phyloP scores from a whole-genome alignment of 345 rosid genomes.

The Theobroma cacao region DNA sequence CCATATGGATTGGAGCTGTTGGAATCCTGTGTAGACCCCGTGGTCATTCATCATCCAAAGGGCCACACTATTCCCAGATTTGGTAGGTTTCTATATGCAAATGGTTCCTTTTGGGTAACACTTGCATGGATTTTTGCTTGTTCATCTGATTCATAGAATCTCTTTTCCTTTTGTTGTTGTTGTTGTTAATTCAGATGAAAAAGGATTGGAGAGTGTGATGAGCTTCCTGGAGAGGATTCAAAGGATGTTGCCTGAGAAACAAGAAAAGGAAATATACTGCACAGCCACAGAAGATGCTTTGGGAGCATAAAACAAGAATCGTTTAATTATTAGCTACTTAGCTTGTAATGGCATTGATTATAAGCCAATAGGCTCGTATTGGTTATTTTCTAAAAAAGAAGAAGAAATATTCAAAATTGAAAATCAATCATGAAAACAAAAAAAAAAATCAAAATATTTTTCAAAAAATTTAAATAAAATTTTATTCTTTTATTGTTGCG shows the following conservation, averaged over 20 bases:
- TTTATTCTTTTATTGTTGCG: too few species aligned
- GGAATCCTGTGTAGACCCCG: constrained; percentile 47
- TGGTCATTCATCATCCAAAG: constrained; percentile 76
- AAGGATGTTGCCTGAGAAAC: constrained; percentile 23
- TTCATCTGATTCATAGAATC: not conserved
- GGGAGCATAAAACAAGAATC: not conserved
- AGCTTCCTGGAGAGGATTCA: constrained; percentile 53
- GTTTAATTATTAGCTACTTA: not conserved
- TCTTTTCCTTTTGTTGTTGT: not conserved
- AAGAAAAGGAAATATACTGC: constrained; percentile 10
- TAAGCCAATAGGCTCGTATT: not conserved
- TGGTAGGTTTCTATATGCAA: constrained; percentile 29
- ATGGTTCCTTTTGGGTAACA: not conserved
- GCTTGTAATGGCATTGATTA: not conserved
- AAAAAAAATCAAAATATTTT: too few species aligned
- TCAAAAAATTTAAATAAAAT: too few species aligned
- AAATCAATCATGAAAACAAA: too few species aligned
- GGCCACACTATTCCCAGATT: constrained; percentile 93
- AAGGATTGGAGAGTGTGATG: constrained; percentile 37
- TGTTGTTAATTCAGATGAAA: constrained; percentile 47
- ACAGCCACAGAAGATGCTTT: not conserved
- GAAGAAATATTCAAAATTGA: too few species aligned
- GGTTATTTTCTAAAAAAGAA: not conserved
- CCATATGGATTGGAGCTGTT: constrained; percentile 62
- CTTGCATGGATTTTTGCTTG: not conserved